Evolutionary conservation across 2,329 filamentous ascomycete species (phyloP).

Genomic region (Penicillium sp.): DNA sequence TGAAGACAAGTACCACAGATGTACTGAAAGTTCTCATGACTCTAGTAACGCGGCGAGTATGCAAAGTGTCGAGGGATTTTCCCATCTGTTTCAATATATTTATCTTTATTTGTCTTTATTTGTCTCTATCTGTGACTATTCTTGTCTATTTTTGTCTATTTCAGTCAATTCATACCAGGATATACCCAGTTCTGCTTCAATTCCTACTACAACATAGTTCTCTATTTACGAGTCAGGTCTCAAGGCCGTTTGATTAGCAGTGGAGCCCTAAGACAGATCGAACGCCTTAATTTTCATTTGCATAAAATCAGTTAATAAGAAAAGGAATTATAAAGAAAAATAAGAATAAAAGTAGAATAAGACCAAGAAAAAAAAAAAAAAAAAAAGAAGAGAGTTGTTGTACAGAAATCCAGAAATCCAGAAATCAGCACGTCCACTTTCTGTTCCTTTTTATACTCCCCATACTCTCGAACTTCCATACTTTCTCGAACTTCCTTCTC

Average conservation of each 20-base stretch:
- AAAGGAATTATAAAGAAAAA: neutral
- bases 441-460: neutral
- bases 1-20: rapidly evolving
- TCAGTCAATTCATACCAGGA: neutral
- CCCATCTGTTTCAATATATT: no score
- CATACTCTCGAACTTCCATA: neutral
- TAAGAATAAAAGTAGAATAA: neutral
- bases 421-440: neutral
- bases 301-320: neutral
- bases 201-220: neutral
- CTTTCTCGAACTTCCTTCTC: conserved; percentile 16
- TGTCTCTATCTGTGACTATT: no score
- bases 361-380: neutral
- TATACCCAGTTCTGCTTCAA: neutral
- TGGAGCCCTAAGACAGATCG: conserved; percentile 1
- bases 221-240: neutral
- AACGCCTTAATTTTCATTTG: neutral
- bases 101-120: neutral
- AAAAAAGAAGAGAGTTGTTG: no score
- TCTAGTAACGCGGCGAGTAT: neutral
- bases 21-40: neutral
- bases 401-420: neutral
- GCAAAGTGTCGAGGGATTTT: neutral
- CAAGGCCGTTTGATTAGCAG: neutral
- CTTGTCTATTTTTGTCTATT: no score